Conservation (phyloP, 108 stramenopile species). For the Nannochloropsis gaditana region DNA sequence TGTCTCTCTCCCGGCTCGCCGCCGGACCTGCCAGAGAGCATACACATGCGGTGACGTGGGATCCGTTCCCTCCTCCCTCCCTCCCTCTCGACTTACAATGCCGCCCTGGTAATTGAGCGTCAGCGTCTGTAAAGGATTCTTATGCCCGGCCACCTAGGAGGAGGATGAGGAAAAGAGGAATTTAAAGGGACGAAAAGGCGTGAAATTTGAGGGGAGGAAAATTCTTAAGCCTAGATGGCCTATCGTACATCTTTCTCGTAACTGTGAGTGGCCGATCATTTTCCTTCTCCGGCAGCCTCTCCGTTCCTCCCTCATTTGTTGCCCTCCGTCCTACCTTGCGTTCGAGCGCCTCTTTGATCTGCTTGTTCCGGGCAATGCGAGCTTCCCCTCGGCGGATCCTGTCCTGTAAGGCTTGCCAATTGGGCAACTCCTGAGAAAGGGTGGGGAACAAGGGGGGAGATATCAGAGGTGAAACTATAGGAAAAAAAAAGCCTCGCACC, state of each 20-base stretch:
- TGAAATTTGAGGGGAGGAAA: neutral
- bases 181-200: neutral
- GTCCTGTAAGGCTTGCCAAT: conserved; percentile 76
- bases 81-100: conserved; percentile 1
- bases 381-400: conserved; percentile 79
- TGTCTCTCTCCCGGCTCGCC: too few relatives aligned
- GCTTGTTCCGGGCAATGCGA: conserved; percentile 70
- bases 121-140: conserved; percentile 61
- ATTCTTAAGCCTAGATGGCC: too few relatives aligned
- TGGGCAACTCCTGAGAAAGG: conserved; percentile 70
- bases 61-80: conserved; percentile 16
- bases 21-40: too few relatives aligned
- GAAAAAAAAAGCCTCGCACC: neutral
- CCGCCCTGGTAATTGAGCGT: conserved; percentile 68
- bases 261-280: neutral
- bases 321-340: conserved; percentile 58
- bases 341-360: conserved; percentile 69
- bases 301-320: neutral
- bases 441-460: neutral
- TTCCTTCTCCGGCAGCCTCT: neutral
- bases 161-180: neutral
- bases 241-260: too few relatives aligned
- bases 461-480: neutral
- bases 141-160: conserved; percentile 20
- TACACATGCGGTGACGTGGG: too few relatives aligned